Conservation (phyloP, 768 basidiomycete species). For the Coprinopsis cinerea region DNA sequence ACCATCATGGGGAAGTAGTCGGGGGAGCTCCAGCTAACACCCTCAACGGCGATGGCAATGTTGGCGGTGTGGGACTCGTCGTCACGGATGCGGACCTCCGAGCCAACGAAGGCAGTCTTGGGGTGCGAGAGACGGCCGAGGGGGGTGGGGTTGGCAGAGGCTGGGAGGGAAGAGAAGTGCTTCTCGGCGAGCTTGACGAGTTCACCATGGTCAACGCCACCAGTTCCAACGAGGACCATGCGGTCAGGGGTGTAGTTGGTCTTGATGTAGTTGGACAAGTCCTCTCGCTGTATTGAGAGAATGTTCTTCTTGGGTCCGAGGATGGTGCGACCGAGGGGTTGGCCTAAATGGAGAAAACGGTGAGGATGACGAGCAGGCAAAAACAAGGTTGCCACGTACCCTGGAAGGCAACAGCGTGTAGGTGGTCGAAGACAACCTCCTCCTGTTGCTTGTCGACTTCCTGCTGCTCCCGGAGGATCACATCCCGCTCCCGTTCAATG, state of each 20-base stretch:
- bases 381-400: conserved; percentile 43
- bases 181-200: conserved; percentile 94
- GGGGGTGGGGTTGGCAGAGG: conserved; percentile 82
- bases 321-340: conserved; percentile 94
- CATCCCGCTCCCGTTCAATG: conserved; percentile 93
- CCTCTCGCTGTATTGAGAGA: conserved; percentile 87
- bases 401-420: conserved; percentile 96
- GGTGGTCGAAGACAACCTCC: conserved; percentile 98
- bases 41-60: conserved; percentile 95
- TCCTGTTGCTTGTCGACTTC: conserved; percentile 98
- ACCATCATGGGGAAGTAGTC: conserved; percentile 99
- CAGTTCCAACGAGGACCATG: conserved; percentile 97
- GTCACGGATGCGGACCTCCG: conserved; percentile 93
- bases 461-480: conserved; percentile 95
- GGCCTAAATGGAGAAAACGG: conserved; percentile 46
- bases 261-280: conserved; percentile 87
- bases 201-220: conserved; percentile 87
- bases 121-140: conserved; percentile 75
- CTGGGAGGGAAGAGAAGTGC: conserved; percentile 85
- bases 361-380: conserved; percentile 7
- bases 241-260: conserved; percentile 98
- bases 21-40: conserved; percentile 95
- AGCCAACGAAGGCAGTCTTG: conserved; percentile 82
- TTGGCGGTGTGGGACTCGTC: conserved; percentile 86
- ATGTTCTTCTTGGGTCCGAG: conserved; percentile 96